Evolutionary conservation across 2,329 filamentous ascomycete genomes (phyloP).

Genomic region (Aspergillus terreus): DNA sequence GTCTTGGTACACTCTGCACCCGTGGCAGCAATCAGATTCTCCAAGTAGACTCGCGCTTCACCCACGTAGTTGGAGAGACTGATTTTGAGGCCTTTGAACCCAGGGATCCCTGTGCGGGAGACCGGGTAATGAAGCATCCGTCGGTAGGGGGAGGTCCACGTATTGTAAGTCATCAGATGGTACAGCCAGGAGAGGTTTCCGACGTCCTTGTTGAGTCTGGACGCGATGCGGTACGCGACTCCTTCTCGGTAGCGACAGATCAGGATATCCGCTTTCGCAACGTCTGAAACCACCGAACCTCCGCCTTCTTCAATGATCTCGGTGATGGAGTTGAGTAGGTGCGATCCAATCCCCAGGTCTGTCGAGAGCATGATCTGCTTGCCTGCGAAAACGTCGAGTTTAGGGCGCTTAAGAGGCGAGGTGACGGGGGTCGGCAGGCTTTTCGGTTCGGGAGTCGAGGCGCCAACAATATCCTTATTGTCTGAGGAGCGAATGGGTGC

Average conservation of each 20-base stretch:
- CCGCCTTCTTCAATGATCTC: constrained; percentile 69
- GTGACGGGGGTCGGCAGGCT: constrained; percentile 30
- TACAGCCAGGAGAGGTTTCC: constrained; percentile 94
- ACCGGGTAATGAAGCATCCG: constrained; percentile 88
- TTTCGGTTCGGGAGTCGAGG: constrained; percentile 54
- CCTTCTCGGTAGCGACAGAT: constrained; percentile 86
- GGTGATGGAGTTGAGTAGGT: constrained; percentile 64
- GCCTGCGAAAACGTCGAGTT: constrained; percentile 70
- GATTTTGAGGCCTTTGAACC: constrained; percentile 72
- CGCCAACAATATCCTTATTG: constrained; percentile 63
- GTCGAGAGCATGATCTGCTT: constrained; percentile 72
- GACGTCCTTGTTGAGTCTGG: constrained; percentile 73
- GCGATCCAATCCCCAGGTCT: constrained; percentile 68
- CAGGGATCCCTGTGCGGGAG: constrained; percentile 70
- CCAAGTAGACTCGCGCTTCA: constrained; percentile 86
- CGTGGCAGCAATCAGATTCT: constrained; percentile 80
- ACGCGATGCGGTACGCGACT: constrained; percentile 70
- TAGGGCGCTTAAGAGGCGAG: constrained; percentile 38
- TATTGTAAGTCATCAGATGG: constrained; percentile 80
- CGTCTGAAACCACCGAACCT: constrained; percentile 62
- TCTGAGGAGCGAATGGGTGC: constrained; percentile 55
- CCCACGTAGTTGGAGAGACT: constrained; percentile 96
- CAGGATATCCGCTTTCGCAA: constrained; percentile 74
- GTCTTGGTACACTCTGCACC: constrained; percentile 92
- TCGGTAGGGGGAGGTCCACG: constrained; percentile 80